phyloP scores from a whole-genome alignment of 2,329 filamentous ascomycete species.

The Fusarium xylarioides region DNA sequence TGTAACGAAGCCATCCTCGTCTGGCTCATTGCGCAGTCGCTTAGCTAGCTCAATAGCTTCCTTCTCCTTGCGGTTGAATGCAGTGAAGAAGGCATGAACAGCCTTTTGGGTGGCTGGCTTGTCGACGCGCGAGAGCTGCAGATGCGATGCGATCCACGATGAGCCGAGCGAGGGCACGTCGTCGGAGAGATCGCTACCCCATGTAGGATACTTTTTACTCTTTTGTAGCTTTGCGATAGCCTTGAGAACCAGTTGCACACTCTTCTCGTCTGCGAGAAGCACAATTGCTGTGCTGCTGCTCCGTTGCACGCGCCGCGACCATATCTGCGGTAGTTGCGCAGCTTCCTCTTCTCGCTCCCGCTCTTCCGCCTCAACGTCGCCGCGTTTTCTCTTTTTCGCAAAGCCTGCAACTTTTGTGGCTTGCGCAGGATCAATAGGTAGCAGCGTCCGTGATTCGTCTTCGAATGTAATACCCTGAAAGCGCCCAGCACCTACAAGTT shows the following conservation, averaged over 20 bases:
- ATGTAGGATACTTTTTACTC: conserved; percentile 69
- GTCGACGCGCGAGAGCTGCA: conserved; percentile 76
- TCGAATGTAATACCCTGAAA: conserved; percentile 84
- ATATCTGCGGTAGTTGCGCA: conserved; percentile 73
- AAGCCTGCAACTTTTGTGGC: conserved; percentile 49
- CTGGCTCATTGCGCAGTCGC: conserved; percentile 78
- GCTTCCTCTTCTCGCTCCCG: conserved; percentile 65
- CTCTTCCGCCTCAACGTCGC: conserved; percentile 64
- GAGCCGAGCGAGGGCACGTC: conserved; percentile 67
- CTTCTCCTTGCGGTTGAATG: conserved; percentile 78
- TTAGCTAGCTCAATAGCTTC: conserved; percentile 70
- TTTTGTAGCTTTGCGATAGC: conserved; percentile 71
- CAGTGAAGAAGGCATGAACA: conserved; percentile 86
- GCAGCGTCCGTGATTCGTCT: conserved; percentile 58
- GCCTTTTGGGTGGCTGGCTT: conserved; percentile 72
- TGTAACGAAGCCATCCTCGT: conserved; percentile 95
- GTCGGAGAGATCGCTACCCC: conserved; percentile 71
- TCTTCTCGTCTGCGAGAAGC: conserved; percentile 83
- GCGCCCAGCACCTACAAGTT: conserved; percentile 77
- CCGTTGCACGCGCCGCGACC: conserved; percentile 74
- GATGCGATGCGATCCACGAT: conserved; percentile 70
- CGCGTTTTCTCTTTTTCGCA: conserved; percentile 53
- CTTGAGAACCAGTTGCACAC: conserved; percentile 79
- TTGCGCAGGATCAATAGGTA: conserved; percentile 60
- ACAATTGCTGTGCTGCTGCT: conserved; percentile 85